phyloP scores from a whole-genome alignment of 176 grass and related monocot species.

The Cymbopogon citratus region DNA sequence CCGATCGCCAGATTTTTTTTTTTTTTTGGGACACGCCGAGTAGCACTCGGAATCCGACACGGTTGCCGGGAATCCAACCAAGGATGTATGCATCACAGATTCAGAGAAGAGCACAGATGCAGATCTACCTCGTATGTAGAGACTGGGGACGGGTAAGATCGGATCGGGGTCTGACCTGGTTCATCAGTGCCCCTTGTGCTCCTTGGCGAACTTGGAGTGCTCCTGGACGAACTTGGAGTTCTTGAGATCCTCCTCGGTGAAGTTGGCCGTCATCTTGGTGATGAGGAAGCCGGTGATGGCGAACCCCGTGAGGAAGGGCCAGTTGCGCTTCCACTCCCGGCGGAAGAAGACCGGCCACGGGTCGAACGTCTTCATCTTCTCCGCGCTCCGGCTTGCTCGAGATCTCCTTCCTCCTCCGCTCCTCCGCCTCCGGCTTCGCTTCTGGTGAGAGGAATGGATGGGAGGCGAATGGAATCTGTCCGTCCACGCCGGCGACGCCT shows the following conservation, averaged over 20 bases:
- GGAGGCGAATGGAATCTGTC: neutral
- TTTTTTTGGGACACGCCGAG: neutral
- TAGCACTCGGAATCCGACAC: neutral
- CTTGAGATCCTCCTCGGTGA: constrained; percentile 74
- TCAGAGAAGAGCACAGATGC: neutral
- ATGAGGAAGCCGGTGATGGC: constrained; percentile 60
- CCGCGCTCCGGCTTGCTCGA: neutral
- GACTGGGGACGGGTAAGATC: neutral
- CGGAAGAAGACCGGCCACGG: constrained; percentile 97
- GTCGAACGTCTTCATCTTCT: constrained; percentile 61
- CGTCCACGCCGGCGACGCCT: neutral
- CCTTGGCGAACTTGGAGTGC: constrained; percentile 69
- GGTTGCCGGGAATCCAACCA: neutral
- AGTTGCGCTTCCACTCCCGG: constrained; percentile 66
- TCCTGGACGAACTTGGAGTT: constrained; percentile 74
- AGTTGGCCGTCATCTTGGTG: constrained; percentile 51
- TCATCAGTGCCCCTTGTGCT: constrained; percentile 45
- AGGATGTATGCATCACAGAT: neutral
- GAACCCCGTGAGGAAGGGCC: constrained; percentile 87
- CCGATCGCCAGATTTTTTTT: neutral
- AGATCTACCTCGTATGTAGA: neutral
- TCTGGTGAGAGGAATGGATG: too few relatives aligned
- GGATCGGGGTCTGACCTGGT: neutral
- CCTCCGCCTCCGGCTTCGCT: neutral
- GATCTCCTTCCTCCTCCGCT: neutral